These are phyloP conservation scores for Cyberlindnera galapagoensis DNA, from an alignment of 805 yeast genomes.

Conservation along the genomic window DNA sequence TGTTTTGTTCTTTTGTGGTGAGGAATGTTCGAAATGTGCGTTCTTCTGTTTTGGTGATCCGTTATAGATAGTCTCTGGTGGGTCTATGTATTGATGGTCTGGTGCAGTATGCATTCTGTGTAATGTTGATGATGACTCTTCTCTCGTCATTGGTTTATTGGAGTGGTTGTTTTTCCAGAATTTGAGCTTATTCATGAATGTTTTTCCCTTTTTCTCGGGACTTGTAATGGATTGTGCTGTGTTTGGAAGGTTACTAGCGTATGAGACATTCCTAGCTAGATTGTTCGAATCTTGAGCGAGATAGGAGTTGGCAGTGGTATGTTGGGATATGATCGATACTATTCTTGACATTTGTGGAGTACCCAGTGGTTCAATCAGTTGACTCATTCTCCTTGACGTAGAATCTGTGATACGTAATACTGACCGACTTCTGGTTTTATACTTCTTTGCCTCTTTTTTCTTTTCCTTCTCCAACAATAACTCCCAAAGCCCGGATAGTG, in stretches of 20 bases:
- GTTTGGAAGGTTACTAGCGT: too few species aligned
- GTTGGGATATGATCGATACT: constrained; percentile 15
- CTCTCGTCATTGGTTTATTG: constrained; percentile 5
- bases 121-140: background rate
- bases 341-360: constrained; percentile 24
- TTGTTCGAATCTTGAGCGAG: background rate
- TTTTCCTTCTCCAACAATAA: constrained; percentile 47
- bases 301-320: background rate
- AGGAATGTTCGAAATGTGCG: constrained; percentile 4
- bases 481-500: constrained; percentile 71
- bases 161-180: constrained; percentile 26
- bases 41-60: constrained; percentile 2
- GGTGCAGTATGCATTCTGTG: background rate
- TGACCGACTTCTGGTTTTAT: constrained; percentile 30
- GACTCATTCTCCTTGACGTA: constrained; percentile 24
- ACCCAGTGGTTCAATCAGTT: constrained; percentile 20
- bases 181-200: constrained; percentile 27
- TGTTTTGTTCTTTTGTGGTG: constrained; percentile 4
- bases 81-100: background rate
- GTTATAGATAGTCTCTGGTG: constrained; percentile 4
- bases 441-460: constrained; percentile 25
- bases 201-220: constrained; percentile 25
- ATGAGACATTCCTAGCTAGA: too few species aligned
- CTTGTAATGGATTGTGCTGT: constrained; percentile 7
- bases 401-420: constrained; percentile 24